Evolutionary conservation across 108 stramenopile genomes (phyloP).

Genomic region (Conticribra guillardii): DNA sequence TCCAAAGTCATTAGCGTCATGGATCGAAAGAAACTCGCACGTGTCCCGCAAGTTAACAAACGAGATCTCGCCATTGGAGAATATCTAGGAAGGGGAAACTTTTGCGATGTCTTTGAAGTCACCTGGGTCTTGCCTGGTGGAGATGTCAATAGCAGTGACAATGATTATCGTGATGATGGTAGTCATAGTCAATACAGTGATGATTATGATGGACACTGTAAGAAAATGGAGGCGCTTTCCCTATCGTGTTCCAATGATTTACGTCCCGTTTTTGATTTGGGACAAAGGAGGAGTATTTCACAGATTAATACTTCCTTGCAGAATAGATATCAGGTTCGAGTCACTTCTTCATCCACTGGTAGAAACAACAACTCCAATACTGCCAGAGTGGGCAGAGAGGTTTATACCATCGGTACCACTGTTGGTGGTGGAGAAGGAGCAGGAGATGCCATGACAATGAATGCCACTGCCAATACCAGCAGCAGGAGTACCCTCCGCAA

Average conservation of each 20-base stretch:
- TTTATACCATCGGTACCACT: no score
- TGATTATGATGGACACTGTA: no score
- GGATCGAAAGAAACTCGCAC: conserved; percentile 26
- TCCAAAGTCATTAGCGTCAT: conserved; percentile 18
- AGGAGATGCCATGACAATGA: no score
- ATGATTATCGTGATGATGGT: background rate
- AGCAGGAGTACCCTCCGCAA: no score
- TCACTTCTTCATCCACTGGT: no score
- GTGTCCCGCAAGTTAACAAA: conserved; percentile 38
- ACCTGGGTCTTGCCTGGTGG: conserved; percentile 16
- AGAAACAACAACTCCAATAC: no score
- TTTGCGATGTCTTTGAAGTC: conserved; percentile 48
- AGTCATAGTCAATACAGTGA: background rate
- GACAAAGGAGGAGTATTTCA: background rate
- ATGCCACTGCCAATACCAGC: no score
- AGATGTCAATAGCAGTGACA: background rate
- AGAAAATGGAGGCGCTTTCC: background rate
- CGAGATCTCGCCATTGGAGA: conserved; percentile 37
- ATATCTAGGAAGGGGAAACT: conserved; percentile 42
- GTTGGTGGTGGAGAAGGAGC: no score
- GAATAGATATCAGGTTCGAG: background rate
- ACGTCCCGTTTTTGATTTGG: background rate
- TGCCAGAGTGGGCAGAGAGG: no score
- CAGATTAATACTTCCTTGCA: background rate
- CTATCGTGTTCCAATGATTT: background rate